A percentile compares a stretch with the other conserved stretches of the same genome.
Evolutionary conservation across 2,329 filamentous ascomycete species (phyloP).

Genomic region (Cryphonectria radicalis): DNA sequence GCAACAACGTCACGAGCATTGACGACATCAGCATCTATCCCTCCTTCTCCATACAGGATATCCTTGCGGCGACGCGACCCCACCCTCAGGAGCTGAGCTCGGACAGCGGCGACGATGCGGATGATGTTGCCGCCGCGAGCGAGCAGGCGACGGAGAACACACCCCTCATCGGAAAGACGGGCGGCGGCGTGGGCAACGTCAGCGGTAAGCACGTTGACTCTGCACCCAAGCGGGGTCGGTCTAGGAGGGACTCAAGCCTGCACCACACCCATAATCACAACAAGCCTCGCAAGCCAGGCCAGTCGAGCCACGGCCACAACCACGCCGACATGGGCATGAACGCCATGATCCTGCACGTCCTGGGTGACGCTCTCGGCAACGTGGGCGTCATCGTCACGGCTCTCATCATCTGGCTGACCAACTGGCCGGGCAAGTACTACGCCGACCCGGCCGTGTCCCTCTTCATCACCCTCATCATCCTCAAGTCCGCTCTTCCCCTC

Average conservation of each 20-base stretch:
- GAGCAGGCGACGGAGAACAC: constrained; percentile 44
- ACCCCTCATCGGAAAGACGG: constrained; percentile 40
- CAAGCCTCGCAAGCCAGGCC: constrained; percentile 66
- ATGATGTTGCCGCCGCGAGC: constrained; percentile 31
- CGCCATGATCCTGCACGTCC: constrained; percentile 74
- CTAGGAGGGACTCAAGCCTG: constrained; percentile 54
- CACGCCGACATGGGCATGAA: constrained; percentile 96
- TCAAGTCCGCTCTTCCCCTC: constrained; percentile 75
- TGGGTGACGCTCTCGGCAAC: constrained; percentile 85
- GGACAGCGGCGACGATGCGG: constrained; percentile 25
- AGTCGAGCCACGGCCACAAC: constrained; percentile 72
- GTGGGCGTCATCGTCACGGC: constrained; percentile 84
- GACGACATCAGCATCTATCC: constrained; percentile 84
- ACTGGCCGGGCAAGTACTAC: constrained; percentile 81
- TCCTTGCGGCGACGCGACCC: constrained; percentile 79
- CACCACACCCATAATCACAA: constrained; percentile 82
- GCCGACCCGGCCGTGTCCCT: constrained; percentile 91
- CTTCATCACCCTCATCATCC: constrained; percentile 83
- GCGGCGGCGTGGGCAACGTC: constrained; percentile 34
- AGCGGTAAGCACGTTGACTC: constrained; percentile 37
- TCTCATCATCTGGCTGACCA: constrained; percentile 88
- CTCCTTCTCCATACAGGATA: constrained; percentile 87
- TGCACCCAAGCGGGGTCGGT: constrained; percentile 35
- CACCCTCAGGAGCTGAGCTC: constrained; percentile 49
- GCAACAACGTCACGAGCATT: constrained; percentile 67